phyloP scores from a whole-genome alignment of 2,329 filamentous ascomycete genomes.

The Trichophyton simii region DNA sequence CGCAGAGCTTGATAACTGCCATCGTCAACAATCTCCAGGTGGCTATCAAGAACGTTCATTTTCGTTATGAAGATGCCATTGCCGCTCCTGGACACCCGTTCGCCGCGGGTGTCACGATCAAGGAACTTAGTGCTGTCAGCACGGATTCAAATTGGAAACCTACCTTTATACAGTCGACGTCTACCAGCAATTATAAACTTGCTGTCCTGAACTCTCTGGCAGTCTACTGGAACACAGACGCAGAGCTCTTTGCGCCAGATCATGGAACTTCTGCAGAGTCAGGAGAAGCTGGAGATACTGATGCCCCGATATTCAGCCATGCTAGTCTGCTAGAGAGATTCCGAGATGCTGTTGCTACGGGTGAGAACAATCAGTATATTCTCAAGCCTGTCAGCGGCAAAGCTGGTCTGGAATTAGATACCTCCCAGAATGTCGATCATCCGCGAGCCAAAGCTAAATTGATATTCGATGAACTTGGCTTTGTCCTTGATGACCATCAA shows the following conservation, averaged over 20 bases:
- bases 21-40: slow-evolving; percentile 98
- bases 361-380: slow-evolving; percentile 79
- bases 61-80: slow-evolving; percentile 95
- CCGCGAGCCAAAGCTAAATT: slow-evolving; percentile 85
- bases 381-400: slow-evolving; percentile 90
- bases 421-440: slow-evolving; percentile 64
- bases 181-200: slow-evolving; percentile 77
- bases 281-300: slow-evolving; percentile 37
- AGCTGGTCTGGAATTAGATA: slow-evolving; percentile 88
- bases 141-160: slow-evolving; percentile 92
- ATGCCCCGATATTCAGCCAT: slow-evolving; percentile 50
- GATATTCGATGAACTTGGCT: slow-evolving; percentile 91
- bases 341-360: slow-evolving; percentile 63
- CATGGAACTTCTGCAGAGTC: slow-evolving; percentile 47
- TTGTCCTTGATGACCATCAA: slow-evolving; percentile 94
- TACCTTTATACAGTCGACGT: slow-evolving; percentile 84
- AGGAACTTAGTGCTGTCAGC: slow-evolving; percentile 93
- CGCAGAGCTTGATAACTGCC: slow-evolving; percentile 83
- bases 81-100: slow-evolving; percentile 92
- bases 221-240: slow-evolving; percentile 97
- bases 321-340: slow-evolving; percentile 67
- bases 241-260: slow-evolving; percentile 63
- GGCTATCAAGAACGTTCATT: slow-evolving; percentile 94
- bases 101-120: slow-evolving; percentile 77
- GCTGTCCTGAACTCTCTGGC: slow-evolving; percentile 81